phyloP scores from a whole-genome alignment of 2,329 filamentous ascomycete genomes.

The Didymella pomorum region DNA sequence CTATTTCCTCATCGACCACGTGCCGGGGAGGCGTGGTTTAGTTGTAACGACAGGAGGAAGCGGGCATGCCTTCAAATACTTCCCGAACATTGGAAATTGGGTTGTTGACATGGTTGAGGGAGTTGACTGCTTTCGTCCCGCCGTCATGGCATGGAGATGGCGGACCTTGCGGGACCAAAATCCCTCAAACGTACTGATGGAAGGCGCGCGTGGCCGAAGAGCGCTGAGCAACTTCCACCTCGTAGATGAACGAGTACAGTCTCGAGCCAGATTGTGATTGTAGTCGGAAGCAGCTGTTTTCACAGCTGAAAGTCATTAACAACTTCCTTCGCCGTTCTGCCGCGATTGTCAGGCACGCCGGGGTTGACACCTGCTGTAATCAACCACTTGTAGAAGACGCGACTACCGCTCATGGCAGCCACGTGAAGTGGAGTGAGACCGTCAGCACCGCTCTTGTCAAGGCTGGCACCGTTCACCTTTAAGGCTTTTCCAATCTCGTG shows the following conservation, averaged over 20 bases:
- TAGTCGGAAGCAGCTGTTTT: not conserved
- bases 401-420: not conserved
- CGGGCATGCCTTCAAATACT: too few relatives aligned
- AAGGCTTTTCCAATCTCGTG: not conserved
- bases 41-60: too few relatives aligned
- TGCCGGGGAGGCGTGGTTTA: too few relatives aligned
- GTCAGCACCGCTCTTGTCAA: not conserved
- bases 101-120: too few relatives aligned
- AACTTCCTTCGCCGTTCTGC: not conserved
- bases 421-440: not conserved
- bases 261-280: not conserved
- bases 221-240: too few relatives aligned
- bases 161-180: too few relatives aligned
- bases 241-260: not conserved
- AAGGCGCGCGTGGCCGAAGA: not conserved
- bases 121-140: too few relatives aligned
- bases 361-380: not conserved
- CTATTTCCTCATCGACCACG: too few relatives aligned
- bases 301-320: not conserved
- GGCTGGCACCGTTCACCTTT: not conserved
- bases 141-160: too few relatives aligned
- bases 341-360: not conserved
- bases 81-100: too few relatives aligned
- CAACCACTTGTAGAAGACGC: not conserved
- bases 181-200: too few relatives aligned